phyloP scores from a whole-genome alignment of 2,329 filamentous ascomycete species.

The Claviceps africana region DNA sequence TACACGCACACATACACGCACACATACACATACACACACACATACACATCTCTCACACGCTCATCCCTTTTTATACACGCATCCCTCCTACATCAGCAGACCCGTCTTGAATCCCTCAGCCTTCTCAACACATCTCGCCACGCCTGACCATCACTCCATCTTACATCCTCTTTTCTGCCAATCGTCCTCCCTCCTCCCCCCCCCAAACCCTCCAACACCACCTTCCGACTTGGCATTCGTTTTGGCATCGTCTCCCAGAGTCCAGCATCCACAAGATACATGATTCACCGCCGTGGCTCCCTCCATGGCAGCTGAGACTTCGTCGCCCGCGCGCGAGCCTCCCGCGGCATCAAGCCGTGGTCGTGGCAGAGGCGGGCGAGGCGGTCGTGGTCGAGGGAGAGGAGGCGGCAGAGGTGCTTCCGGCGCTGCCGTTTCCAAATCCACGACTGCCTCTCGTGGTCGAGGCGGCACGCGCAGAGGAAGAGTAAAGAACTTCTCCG shows the following conservation, averaged over 20 bases:
- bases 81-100: background rate
- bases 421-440: constrained; percentile 19
- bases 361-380: constrained; percentile 17
- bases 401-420: constrained; percentile 16
- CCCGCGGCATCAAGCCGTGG: constrained; percentile 16
- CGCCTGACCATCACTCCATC: background rate
- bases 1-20: background rate
- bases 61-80: background rate
- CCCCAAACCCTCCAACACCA: no score
- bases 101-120: background rate
- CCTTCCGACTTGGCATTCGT: background rate
- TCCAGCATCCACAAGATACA: constrained; percentile 12
- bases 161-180: background rate
- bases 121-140: background rate
- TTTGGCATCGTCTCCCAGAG: background rate
- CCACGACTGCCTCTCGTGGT: constrained; percentile 22
- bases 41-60: no score
- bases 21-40: background rate
- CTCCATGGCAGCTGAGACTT: constrained; percentile 25
- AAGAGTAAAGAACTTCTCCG: constrained; percentile 42
- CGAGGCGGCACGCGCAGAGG: constrained; percentile 29
- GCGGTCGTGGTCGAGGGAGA: constrained; percentile 8
- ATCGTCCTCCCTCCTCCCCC: background rate
- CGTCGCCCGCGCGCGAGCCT: constrained; percentile 23
- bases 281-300: constrained; percentile 15